Evolutionary conservation across 768 basidiomycete genomes (phyloP).

Genomic region (Xerocomus brunneocitrinus): DNA sequence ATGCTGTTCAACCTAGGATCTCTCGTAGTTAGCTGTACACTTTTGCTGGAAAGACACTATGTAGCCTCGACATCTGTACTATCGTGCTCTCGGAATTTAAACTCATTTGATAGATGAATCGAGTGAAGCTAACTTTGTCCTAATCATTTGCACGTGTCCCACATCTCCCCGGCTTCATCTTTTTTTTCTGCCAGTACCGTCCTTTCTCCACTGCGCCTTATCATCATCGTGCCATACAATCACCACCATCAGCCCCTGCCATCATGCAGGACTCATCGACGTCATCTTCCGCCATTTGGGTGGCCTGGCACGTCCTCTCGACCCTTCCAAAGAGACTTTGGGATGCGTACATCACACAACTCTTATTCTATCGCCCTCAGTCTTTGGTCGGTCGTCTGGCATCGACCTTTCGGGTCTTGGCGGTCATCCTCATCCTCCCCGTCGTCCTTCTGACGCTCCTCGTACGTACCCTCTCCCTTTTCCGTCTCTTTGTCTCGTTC

Average conservation of each 20-base stretch:
- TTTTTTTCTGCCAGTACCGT: constrained; percentile 4
- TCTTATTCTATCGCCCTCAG: constrained; percentile 58
- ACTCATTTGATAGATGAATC: background rate
- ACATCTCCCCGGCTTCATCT: background rate
- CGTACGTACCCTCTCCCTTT: constrained; percentile 38
- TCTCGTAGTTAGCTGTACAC: constrained; percentile 30
- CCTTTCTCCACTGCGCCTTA: constrained; percentile 19
- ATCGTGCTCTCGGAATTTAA: constrained; percentile 17
- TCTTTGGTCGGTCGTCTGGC: constrained; percentile 69
- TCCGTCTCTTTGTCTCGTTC: background rate
- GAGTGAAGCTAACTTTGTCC: no score
- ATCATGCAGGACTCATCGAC: constrained; percentile 6
- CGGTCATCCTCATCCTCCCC: constrained; percentile 44
- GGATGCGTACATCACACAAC: constrained; percentile 55
- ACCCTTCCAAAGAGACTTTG: constrained; percentile 44
- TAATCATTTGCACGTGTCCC: background rate
- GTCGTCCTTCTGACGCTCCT: constrained; percentile 61
- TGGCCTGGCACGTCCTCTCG: constrained; percentile 3
- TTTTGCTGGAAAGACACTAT: constrained; percentile 24
- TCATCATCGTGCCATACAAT: constrained; percentile 14
- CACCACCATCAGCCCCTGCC: background rate
- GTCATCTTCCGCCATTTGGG: constrained; percentile 15
- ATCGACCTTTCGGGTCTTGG: constrained; percentile 59
- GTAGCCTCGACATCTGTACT: constrained; percentile 30
- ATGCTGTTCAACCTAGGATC: constrained; percentile 28